Base-by-base conservation (phyloP, 352 stramenopile species). In the Globisporangium splendens region DNA sequence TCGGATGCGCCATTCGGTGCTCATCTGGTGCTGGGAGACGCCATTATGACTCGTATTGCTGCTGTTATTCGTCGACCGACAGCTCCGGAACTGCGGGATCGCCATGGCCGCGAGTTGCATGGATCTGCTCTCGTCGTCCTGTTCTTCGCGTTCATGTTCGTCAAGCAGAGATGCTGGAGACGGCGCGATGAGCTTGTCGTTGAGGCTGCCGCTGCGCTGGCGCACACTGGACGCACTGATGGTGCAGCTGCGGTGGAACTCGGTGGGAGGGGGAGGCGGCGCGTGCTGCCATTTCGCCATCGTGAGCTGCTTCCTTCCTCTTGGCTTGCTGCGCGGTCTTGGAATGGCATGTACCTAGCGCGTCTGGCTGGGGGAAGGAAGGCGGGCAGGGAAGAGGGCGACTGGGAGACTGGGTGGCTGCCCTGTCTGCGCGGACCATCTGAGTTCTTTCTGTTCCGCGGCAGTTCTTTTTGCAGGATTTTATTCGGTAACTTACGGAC, bases 71-170 rank as follows among this genome's bases (percentile, higher is more conserved):
- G 50, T 72, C 20, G 68, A 63, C 12, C 75, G 65, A 39, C 65
- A 83, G 54, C 70, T 81, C 13, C 73, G 74, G 31, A 91, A 73
- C 12, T 67, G 66, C 14, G 81, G 78, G 49, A 84, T 79, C 2
- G 66, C 62, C 65, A 69, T 66, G 6, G 62, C 58, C 3, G 61
- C 59, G 24, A 56, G 18, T 24, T 18, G 20, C 15, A 60, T 47
- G n/a, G 54, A 42, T 8, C 8, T 50, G 15, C 10, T 50, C 4
- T 44, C 50, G 8, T 56, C 35, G 8, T 18, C 21, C 6, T 46
- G 31, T 46, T 51, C 43, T 54, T 42, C 35, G 20, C 20, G 46
- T 12, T 21, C 10, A 8, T 35, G 11, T 31, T 39, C 35, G 10
- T 42, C 48, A 13, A 14, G 7, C 10, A 13, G 28, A 18, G 21